These are phyloP conservation scores for Podila verticillata DNA, from an alignment of 192 early-diverging fungal genomes.

Conservation along the genomic window DNA sequence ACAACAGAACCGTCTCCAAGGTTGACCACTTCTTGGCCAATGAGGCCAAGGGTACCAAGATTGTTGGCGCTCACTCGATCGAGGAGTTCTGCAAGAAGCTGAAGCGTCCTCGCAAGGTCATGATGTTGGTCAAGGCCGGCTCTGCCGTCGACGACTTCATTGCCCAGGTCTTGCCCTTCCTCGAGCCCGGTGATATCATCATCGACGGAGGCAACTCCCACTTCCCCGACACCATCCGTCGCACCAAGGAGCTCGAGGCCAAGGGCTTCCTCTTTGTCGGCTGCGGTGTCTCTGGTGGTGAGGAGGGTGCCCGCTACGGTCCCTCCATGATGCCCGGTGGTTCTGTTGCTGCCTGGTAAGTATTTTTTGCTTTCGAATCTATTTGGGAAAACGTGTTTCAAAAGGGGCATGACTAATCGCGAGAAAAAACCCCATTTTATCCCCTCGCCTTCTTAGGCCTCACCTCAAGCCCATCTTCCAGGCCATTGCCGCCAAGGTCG, in stretches of 20 bases:
- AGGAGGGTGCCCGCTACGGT: slow-evolving; percentile 97
- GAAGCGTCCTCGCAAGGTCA: slow-evolving; percentile 96
- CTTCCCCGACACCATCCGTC: slow-evolving; percentile 95
- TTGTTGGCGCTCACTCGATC: slow-evolving; percentile 94
- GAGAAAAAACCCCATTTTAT: not conserved
- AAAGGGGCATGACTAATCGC: not conserved
- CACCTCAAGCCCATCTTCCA: slow-evolving; percentile 97
- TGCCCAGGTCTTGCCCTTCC: slow-evolving; percentile 84
- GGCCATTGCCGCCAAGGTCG: slow-evolving; percentile 87
- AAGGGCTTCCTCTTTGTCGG: slow-evolving; percentile 97
- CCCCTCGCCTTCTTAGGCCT: slow-evolving; percentile 56
- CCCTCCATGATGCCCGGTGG: slow-evolving; percentile 99
- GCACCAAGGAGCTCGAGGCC: slow-evolving; percentile 86
- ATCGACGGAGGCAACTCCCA: slow-evolving; percentile 99
- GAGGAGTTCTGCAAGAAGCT: slow-evolving; percentile 94
- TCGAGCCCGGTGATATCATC: slow-evolving; percentile 94
- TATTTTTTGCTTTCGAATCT: not conserved
- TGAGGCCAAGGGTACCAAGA: slow-evolving; percentile 97
- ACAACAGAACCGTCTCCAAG: slow-evolving; percentile 95
- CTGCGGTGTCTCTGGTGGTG: slow-evolving; percentile 98
- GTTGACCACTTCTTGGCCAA: slow-evolving; percentile 94
- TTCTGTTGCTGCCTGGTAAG: slow-evolving; percentile 89
- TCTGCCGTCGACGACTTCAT: slow-evolving; percentile 95
- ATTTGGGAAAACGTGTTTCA: not conserved
- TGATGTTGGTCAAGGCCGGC: slow-evolving; percentile 99